Evolutionary conservation across 768 basidiomycete species (phyloP).

Genomic region (Udeniomyces megalosporus): DNA sequence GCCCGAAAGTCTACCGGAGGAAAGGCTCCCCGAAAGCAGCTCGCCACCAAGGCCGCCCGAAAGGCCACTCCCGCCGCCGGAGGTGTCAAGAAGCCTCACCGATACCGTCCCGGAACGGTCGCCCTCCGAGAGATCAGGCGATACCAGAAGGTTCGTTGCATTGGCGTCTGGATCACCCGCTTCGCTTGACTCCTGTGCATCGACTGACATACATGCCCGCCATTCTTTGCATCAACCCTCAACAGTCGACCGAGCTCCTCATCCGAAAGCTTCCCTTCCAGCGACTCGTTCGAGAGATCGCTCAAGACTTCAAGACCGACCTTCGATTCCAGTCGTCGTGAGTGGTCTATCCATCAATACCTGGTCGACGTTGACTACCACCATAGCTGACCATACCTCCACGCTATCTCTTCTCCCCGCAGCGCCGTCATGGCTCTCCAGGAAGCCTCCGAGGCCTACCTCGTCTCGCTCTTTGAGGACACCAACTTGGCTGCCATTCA

Average conservation of each 20-base stretch:
- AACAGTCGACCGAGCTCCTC: conserved; percentile 39
- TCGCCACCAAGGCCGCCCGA: conserved; percentile 88
- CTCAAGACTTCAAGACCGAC: conserved; percentile 66
- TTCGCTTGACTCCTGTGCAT: not conserved
- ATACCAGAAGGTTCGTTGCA: conserved; percentile 63
- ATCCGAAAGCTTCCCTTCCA: conserved; percentile 46
- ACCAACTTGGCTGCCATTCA: conserved; percentile 40
- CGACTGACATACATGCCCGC: not conserved
- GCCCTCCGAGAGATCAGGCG: conserved; percentile 96
- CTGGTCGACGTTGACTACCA: not conserved
- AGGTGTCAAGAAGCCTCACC: conserved; percentile 43
- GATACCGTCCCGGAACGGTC: conserved; percentile 69
- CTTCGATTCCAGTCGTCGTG: conserved; percentile 53
- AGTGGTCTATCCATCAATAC: conserved; percentile 28
- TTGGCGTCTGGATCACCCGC: not conserved
- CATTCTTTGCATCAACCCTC: conserved; percentile 10
- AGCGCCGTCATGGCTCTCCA: conserved; percentile 37
- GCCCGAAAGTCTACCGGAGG: conserved; percentile 9
- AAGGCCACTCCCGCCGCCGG: conserved; percentile 44
- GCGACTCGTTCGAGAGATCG: conserved; percentile 61
- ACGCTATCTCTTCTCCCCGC: no score
- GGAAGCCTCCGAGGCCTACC: conserved; percentile 51
- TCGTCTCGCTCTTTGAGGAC: conserved; percentile 57
- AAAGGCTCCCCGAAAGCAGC: conserved; percentile 68
- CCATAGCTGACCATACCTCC: not conserved